phyloP scores from a whole-genome alignment of 2,329 filamentous ascomycete genomes.

The Balansia obtecta region DNA sequence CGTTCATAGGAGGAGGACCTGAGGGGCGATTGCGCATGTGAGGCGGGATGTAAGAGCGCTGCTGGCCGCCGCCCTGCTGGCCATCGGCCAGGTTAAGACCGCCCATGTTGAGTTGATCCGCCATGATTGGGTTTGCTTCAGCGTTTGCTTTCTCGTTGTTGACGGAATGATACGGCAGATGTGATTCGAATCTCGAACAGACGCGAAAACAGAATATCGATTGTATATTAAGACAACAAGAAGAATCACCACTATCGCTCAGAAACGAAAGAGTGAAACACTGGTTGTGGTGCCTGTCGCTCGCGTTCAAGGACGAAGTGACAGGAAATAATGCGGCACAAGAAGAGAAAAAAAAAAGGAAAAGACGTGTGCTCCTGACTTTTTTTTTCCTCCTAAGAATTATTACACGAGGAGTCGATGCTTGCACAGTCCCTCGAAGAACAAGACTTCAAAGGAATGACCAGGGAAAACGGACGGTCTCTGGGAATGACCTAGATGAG shows the following conservation, averaged over 20 bases:
- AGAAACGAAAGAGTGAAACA: constrained; percentile 14
- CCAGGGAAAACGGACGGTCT: constrained; percentile 26
- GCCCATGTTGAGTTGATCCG: constrained; percentile 74
- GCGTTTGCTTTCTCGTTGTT: not conserved
- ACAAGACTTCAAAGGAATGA: constrained; percentile 34
- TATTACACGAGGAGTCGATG: constrained; percentile 19
- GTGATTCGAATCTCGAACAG: not conserved
- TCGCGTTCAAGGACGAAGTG: constrained; percentile 14
- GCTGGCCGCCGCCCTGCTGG: constrained; percentile 12
- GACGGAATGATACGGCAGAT: not conserved
- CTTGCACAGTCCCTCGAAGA: constrained; percentile 28
- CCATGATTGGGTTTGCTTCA: constrained; percentile 45
- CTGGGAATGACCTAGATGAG: constrained; percentile 16
- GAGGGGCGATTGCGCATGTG: constrained; percentile 54
- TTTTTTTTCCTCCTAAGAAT: constrained; percentile 19
- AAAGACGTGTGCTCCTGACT: constrained; percentile 20
- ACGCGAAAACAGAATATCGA: constrained; percentile 5
- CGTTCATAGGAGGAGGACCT: constrained; percentile 4
- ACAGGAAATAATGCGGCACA: constrained; percentile 15
- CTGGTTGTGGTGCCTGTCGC: constrained; percentile 15
- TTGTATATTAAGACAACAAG: constrained; percentile 6
- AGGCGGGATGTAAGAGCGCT: constrained; percentile 71
- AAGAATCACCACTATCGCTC: constrained; percentile 17
- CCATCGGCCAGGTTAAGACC: constrained; percentile 51
- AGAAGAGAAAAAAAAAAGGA: constrained; percentile 17